These are phyloP conservation scores for Odontarrhena argentea DNA, from an alignment of 345 rosid species.

Conservation along the genomic window DNA sequence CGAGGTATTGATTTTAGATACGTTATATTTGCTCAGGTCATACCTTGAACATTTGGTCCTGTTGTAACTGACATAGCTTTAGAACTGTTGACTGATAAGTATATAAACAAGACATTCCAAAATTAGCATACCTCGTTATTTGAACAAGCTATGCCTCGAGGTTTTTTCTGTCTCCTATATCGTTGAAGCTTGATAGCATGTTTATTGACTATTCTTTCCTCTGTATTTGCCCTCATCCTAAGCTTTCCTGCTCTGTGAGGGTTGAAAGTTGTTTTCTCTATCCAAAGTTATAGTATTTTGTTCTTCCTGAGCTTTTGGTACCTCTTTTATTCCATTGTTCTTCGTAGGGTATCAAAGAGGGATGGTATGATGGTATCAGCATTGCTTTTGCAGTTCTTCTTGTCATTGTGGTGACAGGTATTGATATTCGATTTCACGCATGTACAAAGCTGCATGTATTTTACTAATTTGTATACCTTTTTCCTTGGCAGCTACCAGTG, in stretches of 20 bases:
- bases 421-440: slow-evolving; percentile 15
- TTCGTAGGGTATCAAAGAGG: slow-evolving; percentile 74
- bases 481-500: slow-evolving; percentile 77
- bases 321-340: slow-evolving; percentile 10
- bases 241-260: slow-evolving; percentile 18
- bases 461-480: slow-evolving; percentile 12
- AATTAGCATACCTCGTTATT: not conserved
- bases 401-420: slow-evolving; percentile 95
- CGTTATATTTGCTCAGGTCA: not conserved
- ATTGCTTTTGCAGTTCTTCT: slow-evolving; percentile 91
- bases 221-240: not conserved
- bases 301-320: slow-evolving; percentile 29
- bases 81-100: slow-evolving; percentile 12
- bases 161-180: slow-evolving; percentile 11
- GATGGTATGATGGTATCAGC: slow-evolving; percentile 99
- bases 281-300: slow-evolving; percentile 16
- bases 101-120: not conserved
- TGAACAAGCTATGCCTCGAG: slow-evolving; percentile 14
- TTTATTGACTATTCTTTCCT: slow-evolving; percentile 9
- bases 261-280: slow-evolving; percentile 19
- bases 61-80: slow-evolving; percentile 2
- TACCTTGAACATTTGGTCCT: slow-evolving; percentile 1
- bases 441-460: slow-evolving; percentile 10
- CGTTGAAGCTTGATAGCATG: slow-evolving; percentile 13
- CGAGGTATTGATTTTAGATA: slow-evolving; percentile 60